Evolutionary conservation across 164 flowering plant species (phyloP).

Genomic region (Santalum album): DNA sequence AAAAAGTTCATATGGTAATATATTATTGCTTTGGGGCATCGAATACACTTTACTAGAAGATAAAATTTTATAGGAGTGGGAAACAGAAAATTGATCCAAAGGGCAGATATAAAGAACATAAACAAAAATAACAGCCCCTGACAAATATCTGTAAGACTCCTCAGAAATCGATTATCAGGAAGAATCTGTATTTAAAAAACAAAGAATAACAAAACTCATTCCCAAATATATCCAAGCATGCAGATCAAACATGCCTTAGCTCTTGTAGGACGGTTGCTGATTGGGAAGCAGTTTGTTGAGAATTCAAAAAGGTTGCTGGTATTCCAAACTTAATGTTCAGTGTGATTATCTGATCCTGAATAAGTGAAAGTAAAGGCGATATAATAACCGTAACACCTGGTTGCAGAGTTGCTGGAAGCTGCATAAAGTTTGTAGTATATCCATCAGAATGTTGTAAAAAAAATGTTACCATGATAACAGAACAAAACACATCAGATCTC

Average conservation of each 20-base stretch:
- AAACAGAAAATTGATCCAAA: no score
- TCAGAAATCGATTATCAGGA: no score
- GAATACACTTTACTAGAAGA: neutral
- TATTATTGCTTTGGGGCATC: neutral
- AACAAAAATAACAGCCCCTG: no score
- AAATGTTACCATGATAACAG: no score
- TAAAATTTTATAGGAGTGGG: neutral
- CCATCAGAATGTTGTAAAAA: neutral
- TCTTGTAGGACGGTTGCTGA: conserved; percentile 72
- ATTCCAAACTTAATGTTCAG: conserved; percentile 79
- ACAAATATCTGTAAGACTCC: no score
- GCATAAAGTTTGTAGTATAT: conserved; percentile 14
- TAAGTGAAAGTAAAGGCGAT: conserved; percentile 86
- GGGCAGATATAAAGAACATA: no score
- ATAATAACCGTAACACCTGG: conserved; percentile 85
- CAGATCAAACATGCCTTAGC: conserved; percentile 48
- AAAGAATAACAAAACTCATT: neutral
- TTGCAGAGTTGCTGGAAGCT: conserved; percentile 90
- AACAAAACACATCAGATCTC: no score
- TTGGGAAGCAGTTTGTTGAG: conserved; percentile 80
- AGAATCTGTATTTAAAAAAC: no score
- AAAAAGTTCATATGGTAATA: neutral
- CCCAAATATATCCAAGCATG: neutral
- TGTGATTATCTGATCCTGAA: conserved; percentile 89
- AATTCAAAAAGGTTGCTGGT: conserved; percentile 87